Base-by-base conservation (phyloP, 495 filamentous ascomycete genomes). In the Staphylotrichum longicolle region DNA sequence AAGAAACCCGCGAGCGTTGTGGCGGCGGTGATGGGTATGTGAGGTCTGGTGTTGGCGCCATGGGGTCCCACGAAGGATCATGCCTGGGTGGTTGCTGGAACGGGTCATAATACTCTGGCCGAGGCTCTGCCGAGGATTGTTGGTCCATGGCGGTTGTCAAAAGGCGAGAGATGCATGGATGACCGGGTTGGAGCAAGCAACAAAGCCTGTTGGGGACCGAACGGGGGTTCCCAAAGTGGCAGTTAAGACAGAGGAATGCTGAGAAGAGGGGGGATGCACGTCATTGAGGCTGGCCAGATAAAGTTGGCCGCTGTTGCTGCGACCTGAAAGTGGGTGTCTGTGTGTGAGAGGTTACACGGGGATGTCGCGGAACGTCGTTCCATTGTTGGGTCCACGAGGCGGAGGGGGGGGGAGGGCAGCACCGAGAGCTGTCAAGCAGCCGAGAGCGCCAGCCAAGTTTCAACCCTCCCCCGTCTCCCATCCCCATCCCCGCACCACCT, bases 1-100 rank as follows among this genome's bases (percentile, higher is more conserved):
- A 61, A 0, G 59, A 12, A 5, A 61, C 34, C 12, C 37, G 15
- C 12, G 59, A n/a, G 34, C 32, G 40, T 37, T 34, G 51, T 8
- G 51, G 42, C 45, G 52, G 49, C 37, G 59, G 37, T 30, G 44
- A 14, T 20, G 59, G 52, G 32, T 15, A 55, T 5, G 14, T 44
- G 3, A 55, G n/a, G 30, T 60, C 49, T 10, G 58, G 58, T 8
- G 58, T 60, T 53, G 58, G 14, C 32, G 58, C 58, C 4, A 60
- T 35, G 3, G 58, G 49, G 32, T 53, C 14, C 48, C 48, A 53
- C 39, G 12, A 30, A n/a, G 6, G 5, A 27, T 20, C 3, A 20
- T 7, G 34, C 11, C 8, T 35, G 59, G 15, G 8, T 20, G 37
- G 40, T 12, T 54, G 44, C 3, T n/a, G 12, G 45, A 41, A 41